These are phyloP conservation scores for Golubevia pallescens DNA, from an alignment of 1,284 basidiomycete species.

Conservation along the genomic window DNA sequence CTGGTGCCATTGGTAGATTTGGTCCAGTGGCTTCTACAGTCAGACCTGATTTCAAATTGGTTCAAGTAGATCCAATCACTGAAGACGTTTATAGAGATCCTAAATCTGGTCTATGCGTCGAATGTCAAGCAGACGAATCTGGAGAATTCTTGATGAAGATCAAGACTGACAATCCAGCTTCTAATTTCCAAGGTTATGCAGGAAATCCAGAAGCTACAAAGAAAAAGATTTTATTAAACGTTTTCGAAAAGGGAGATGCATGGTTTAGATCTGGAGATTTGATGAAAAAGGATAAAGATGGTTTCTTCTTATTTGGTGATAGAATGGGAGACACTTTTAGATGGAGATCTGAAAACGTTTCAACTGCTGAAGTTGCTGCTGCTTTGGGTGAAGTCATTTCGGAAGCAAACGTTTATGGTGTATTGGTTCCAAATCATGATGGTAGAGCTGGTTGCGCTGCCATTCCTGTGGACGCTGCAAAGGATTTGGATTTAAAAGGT, in stretches of 20 bases:
- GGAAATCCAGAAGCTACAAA: slow-evolving; percentile 53
- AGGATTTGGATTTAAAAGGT: slow-evolving; percentile 35
- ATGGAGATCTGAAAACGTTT: slow-evolving; percentile 59
- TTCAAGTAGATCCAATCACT: slow-evolving; percentile 60
- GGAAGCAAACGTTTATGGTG: slow-evolving; percentile 64
- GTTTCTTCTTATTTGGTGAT: slow-evolving; percentile 55
- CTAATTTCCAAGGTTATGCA: slow-evolving; percentile 48
- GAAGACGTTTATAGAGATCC: slow-evolving; percentile 60
- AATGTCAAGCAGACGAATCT: slow-evolving; percentile 41
- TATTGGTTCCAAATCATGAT: slow-evolving; percentile 61
- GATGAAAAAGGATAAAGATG: slow-evolving; percentile 41
- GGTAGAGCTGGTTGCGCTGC: slow-evolving; percentile 64
- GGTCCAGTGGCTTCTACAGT: slow-evolving; percentile 32
- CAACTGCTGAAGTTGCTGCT: slow-evolving; percentile 55
- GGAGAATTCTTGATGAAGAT: slow-evolving; percentile 63
- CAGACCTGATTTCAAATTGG: slow-evolving; percentile 51
- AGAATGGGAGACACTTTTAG: slow-evolving; percentile 54
- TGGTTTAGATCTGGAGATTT: slow-evolving; percentile 56
- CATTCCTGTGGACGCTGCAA: slow-evolving; percentile 33
- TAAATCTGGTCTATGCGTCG: slow-evolving; percentile 55
- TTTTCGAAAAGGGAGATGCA: slow-evolving; percentile 46
- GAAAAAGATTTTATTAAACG: slow-evolving; percentile 49
- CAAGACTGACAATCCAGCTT: slow-evolving; percentile 25
- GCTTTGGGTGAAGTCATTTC: slow-evolving; percentile 53
- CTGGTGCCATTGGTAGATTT: slow-evolving; percentile 60